Evolutionary conservation across 352 stramenopile species (phyloP).

Genomic region (Aphanomyces stellatus): DNA sequence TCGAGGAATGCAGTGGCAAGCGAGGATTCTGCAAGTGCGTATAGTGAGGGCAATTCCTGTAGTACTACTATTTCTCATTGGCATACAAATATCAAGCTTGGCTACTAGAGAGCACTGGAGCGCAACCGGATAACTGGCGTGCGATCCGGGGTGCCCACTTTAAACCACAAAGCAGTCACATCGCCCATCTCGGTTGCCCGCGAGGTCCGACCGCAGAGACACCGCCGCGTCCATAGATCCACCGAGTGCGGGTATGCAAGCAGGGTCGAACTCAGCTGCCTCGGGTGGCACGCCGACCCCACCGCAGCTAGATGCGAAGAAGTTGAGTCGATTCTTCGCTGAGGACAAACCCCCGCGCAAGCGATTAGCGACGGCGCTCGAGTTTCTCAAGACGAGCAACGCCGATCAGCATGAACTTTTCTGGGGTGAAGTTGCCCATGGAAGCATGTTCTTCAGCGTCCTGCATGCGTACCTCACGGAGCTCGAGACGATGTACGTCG

Average conservation of each 20-base stretch:
- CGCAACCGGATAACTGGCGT: neutral
- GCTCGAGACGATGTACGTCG: constrained; percentile 66
- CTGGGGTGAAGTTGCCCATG: constrained; percentile 63
- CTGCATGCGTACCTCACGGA: constrained; percentile 75
- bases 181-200: neutral
- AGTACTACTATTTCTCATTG: too few relatives aligned
- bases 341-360: constrained; percentile 73
- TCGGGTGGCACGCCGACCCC: neutral
- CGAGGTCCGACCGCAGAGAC: neutral
- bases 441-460: constrained; percentile 62
- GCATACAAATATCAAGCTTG: too few relatives aligned
- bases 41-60: too few relatives aligned
- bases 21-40: too few relatives aligned
- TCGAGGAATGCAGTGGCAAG: too few relatives aligned
- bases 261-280: neutral
- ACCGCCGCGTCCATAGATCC: too few relatives aligned
- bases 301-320: constrained; percentile 47
- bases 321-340: constrained; percentile 80
- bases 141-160: neutral
- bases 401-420: constrained; percentile 47
- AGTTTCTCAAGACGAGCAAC: constrained; percentile 66
- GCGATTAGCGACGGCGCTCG: constrained; percentile 68
- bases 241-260: too few relatives aligned
- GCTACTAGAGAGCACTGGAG: neutral
- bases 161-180: neutral